Evolutionary conservation across 2,329 filamentous ascomycete species (phyloP), one percentile per base, ranked within the genome.

Genomic region (Clarireedia monteithiana): DNA sequence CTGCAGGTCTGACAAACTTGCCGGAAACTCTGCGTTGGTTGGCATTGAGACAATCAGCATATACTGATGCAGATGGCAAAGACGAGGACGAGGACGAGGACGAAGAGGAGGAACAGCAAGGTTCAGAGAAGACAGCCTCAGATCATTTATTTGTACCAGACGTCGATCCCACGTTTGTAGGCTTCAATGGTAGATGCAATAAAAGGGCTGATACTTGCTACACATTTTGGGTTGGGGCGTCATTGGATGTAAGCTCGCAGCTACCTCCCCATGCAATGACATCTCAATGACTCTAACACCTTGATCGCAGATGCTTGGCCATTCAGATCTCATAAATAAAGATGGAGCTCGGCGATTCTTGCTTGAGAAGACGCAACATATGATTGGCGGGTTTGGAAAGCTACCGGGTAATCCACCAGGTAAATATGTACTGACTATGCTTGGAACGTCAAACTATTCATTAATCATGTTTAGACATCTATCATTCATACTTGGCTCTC

Each of bases 141-240:
- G 36, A 57, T 3, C 36, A 53, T 24, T 36, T 26, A 24, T 54
- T 55, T 26, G 40, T 56, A 20, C 48, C 27, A 12, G 17, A 45
- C 24, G 20, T 63, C 51, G 48, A 64, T 53, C 40, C 67, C 66
- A 50, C 67, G 65, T 59, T 68, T 77, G 79, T 89, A 1, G 94
- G 91, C 9, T 91, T 95, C 73, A 96, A 95, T 66, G 94, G 94
- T 26, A 84, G 94, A 50, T 84, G 83, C 68, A 96, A 96, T 74
- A 99, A 99, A 71, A 79, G 85, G 48, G 88, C 89, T 9, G 94
- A 99, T 72, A 97, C 94, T 0, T 99, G 94, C 73, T 99, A 99
- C 71, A 86, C 84, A 23, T 99, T 92, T 77, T 99, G 94, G 94
- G 89, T 89, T 0, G 79, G 80, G 4, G 90, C 83, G 2, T 83